Evolutionary conservation across 2,329 filamentous ascomycete genomes (phyloP), one percentile per base, ranked within the genome.

Genomic region (Dryadomyces quercus-mongolicae): DNA sequence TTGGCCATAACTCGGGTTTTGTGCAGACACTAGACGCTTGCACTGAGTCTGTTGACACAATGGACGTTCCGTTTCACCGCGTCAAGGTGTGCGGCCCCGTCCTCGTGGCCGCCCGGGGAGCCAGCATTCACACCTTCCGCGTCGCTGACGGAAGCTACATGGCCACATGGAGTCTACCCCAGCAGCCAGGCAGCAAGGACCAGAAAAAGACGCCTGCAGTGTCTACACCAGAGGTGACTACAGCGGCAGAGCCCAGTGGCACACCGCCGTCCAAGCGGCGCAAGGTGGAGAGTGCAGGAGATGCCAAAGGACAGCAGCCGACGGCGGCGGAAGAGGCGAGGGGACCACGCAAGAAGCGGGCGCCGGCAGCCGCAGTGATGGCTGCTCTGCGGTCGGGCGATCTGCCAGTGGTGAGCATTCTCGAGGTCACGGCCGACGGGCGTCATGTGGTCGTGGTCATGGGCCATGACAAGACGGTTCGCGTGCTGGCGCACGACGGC

Each of bases 391-490:
- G 53, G 46, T 59, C 62, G 64, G 69, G n/a, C 2, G 78, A 82
- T 54, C 67, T 73, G 56, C 78, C 84, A 5, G 82, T 85, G 62
- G 78, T 96, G 54, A 85, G 84, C 56, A 80, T 85, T 58, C 65
- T 96, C 59, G 73, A 78, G 21, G 70, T 78, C 31, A 85, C 88
- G 0, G 67, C 73, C 15, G 75, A 86, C 60, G 80, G 83, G 15
- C 74, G 78, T 45, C 74, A 95, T 69, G 67, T 94, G 20, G 72
- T 95, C 45, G 86, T 82, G 21, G 80, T 94, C 34, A 95, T 90
- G 9, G 84, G 81, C n/a, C 88, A 95, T 63, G 93, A 97, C 73
- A 98, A 98, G 72, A 82, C 80, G 51, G 76, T 98, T 44, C 87
- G 88, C 67, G 88, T 96, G 0, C 88, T 97, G 65, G 74, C 81